These are phyloP conservation scores for Solanum pennellii DNA, from an alignment of 257 asterid genomes.

Conservation along the genomic window DNA sequence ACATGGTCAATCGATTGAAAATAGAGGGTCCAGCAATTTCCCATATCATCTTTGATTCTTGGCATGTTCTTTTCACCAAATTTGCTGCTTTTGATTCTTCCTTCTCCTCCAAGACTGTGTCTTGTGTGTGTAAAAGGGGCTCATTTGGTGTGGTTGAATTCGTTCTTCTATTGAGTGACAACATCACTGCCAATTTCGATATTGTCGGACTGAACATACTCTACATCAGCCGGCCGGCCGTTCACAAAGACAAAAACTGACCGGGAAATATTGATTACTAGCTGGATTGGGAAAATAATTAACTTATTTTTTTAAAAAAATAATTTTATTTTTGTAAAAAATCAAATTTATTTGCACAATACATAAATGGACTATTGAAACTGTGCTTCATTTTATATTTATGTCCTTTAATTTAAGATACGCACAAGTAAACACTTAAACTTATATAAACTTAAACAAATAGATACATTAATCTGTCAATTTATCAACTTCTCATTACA, in stretches of 20 bases:
- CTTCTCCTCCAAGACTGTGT: not conserved
- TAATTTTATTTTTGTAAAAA: too few species aligned
- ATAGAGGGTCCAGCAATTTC: constrained; percentile 42
- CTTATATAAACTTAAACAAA: too few species aligned
- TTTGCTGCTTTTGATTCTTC: not conserved
- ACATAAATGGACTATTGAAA: too few species aligned
- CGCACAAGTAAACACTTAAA: too few species aligned
- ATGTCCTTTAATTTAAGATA: too few species aligned
- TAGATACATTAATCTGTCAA: too few species aligned
- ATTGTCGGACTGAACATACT: not conserved
- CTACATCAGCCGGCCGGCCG: not conserved
- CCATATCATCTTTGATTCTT: constrained; percentile 39
- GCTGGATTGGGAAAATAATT: not conserved
- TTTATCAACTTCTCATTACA: too few species aligned
- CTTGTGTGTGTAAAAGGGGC: not conserved
- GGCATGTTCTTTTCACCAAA: constrained; percentile 7
- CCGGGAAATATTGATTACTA: not conserved
- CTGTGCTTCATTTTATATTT: too few species aligned
- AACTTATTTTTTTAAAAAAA: too few species aligned
- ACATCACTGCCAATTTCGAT: not conserved
- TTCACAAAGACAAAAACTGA: not conserved
- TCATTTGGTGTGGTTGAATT: not conserved
- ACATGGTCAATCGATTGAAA: constrained; percentile 43
- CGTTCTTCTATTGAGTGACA: not conserved
- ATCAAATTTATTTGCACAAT: too few species aligned